Base-by-base conservation (phyloP, 2,329 filamentous ascomycete genomes). In the Trichophyton rubrum region DNA sequence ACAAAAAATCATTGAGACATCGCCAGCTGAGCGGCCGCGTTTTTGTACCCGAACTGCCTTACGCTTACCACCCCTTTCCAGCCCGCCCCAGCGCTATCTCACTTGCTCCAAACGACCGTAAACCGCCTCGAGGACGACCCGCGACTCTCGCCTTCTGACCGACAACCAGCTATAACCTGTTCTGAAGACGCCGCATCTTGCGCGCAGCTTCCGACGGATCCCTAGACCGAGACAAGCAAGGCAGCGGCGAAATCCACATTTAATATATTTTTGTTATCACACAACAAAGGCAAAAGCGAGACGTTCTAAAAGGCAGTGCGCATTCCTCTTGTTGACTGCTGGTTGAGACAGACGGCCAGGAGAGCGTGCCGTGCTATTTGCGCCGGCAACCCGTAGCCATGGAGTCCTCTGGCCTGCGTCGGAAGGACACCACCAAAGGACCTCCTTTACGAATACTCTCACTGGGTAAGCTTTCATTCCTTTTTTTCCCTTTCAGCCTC, bases 371-470 rank as follows among this genome's bases (percentile, higher is more conserved):
- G 45, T 51, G 45, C 45, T 27, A 51, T 51, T 51, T 51, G 45
- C 45, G 45, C 45, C 20, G 20, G 20, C 45, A 11, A n/a, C 45
- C 27, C 9, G 51, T 3, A 55, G 51, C 45, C 45, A 55, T 55
- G 51, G 51, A 55, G 20, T 35, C 51, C 20, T n/a, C 53, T 43
- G 35, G 35, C 11, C 33, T 96, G 68, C 86, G 85, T 75, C 85
- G 92, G 72, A 95, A 93, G 77, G 92, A 97, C 74, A 96, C 92
- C 62, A 96, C 90, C 58, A 96, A 95, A 76, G 92, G 92, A 56
- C 90, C 92, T 71, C 92, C 93, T 60, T 77, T 97, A 73, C 88
- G 93, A 72, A 87, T 99, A 66, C 80, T 99, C 11, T 96, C 90
- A 30, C 81, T 99, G 67, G 90, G 90, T 95, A 81, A 47, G 62